Percentiles rank a stretch among this genome's conserved stretches.
Evolutionary conservation across 768 basidiomycete genomes (phyloP).

Genomic region (Russula emetica): DNA sequence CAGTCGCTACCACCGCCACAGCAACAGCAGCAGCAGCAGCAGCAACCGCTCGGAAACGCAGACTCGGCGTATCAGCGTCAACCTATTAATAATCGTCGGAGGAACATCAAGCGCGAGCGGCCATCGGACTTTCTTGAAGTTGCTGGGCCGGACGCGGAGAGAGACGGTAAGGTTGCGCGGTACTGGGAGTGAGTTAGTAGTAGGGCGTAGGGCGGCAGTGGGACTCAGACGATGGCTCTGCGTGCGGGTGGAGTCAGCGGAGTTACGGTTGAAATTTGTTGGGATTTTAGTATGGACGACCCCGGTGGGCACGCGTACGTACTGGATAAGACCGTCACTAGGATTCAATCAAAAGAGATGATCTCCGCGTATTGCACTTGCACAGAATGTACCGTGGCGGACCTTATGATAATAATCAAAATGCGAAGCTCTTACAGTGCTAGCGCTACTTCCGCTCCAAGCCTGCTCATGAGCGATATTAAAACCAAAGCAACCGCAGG

Average conservation of each 20-base stretch:
- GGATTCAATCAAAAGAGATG: background rate
- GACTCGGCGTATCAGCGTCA: slow-evolving; percentile 87
- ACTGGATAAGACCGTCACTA: background rate
- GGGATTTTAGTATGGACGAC: background rate
- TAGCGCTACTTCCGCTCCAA: no score
- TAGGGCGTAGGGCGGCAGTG: background rate
- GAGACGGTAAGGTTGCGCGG: slow-evolving; percentile 59
- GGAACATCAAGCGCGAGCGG: slow-evolving; percentile 74
- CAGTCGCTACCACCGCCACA: slow-evolving; percentile 35
- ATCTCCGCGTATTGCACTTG: background rate
- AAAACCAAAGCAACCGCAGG: no score
- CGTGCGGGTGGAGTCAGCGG: background rate
- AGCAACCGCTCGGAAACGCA: slow-evolving; percentile 61
- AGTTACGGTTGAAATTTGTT: background rate
- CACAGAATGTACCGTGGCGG: background rate
- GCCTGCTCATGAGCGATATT: no score
- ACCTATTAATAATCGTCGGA: slow-evolving; percentile 74
- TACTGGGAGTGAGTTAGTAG: slow-evolving; percentile 61
- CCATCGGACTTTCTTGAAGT: slow-evolving; percentile 83
- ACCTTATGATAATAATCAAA: background rate
- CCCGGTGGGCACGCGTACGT: background rate
- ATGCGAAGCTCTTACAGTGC: background rate
- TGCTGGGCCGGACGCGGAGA: slow-evolving; percentile 43
- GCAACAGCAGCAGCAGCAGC: slow-evolving; percentile 43
- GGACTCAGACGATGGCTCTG: background rate